Conservation (phyloP, 192 early-diverging fungal genomes). For the Coemansia sp. region DNA sequence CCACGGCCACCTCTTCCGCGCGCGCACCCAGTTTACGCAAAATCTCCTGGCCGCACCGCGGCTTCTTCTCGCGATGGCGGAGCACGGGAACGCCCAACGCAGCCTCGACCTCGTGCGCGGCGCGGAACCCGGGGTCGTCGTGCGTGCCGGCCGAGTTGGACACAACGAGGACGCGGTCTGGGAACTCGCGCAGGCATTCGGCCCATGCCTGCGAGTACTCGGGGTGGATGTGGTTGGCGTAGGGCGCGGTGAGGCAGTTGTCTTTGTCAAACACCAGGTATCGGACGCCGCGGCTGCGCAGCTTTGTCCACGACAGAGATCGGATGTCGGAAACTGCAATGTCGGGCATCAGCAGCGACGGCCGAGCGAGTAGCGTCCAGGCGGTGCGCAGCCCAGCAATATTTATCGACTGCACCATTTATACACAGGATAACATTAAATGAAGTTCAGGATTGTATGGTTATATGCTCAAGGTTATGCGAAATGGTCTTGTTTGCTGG, state of each 20-base stretch:
- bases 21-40: neutral
- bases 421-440: neutral
- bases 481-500: no score
- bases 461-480: no score
- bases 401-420: conserved; percentile 84
- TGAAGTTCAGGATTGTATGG: no score
- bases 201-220: conserved; percentile 71
- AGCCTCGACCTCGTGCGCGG: conserved; percentile 43
- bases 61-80: conserved; percentile 65
- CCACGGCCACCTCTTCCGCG: conserved; percentile 60
- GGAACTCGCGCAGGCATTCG: conserved; percentile 62
- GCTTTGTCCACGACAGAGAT: conserved; percentile 59
- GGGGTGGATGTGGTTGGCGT: conserved; percentile 64
- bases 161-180: conserved; percentile 70
- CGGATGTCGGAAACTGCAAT: conserved; percentile 74
- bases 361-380: conserved; percentile 57
- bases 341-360: conserved; percentile 73
- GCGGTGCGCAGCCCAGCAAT: conserved; percentile 57
- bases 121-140: conserved; percentile 60
- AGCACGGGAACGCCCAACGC: conserved; percentile 59
- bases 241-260: conserved; percentile 91
- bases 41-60: conserved; percentile 66
- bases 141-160: conserved; percentile 89
- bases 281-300: conserved; percentile 58
- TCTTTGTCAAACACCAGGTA: conserved; percentile 96